Evolutionary conservation across 2,329 filamentous ascomycete species (phyloP).

Genomic region (Fusarium zealandicum): DNA sequence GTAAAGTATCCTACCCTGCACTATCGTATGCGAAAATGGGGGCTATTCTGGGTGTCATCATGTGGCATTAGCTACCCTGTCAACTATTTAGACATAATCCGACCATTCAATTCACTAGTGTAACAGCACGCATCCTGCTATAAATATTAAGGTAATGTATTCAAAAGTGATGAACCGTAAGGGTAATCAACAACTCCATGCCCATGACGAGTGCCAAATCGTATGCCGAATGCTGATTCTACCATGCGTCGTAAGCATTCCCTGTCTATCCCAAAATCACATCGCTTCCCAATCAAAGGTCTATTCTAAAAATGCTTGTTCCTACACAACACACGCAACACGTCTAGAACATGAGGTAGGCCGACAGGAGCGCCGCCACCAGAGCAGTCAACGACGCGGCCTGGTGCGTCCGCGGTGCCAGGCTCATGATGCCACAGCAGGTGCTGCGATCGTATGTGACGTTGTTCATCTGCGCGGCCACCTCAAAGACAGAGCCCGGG

Average conservation of each 20-base stretch:
- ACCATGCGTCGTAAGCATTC: slow-evolving; percentile 11
- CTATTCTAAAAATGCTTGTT: neutral
- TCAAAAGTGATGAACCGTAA: neutral
- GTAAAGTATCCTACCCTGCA: no score
- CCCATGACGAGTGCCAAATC: slow-evolving; percentile 5
- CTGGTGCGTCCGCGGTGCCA: slow-evolving; percentile 39
- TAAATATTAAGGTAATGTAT: slow-evolving; percentile 11
- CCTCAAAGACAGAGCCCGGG: slow-evolving; percentile 78
- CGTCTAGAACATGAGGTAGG: slow-evolving; percentile 31
- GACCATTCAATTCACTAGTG: no score
- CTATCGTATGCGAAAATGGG: no score
- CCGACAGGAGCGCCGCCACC: slow-evolving; percentile 31
- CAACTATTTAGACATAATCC: no score
- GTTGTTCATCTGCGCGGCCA: slow-evolving; percentile 73
- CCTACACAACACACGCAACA: neutral
- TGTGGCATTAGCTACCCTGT: no score
- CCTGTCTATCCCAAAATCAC: slow-evolving; percentile 29
- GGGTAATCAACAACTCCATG: slow-evolving; percentile 1
- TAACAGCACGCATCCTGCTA: neutral
- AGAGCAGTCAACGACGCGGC: slow-evolving; percentile 31
- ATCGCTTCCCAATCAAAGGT: slow-evolving; percentile 22
- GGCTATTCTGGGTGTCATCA: no score
- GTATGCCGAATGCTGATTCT: slow-evolving; percentile 16
- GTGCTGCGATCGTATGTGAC: slow-evolving; percentile 67
- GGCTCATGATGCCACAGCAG: slow-evolving; percentile 61